phyloP scores from a whole-genome alignment of 768 basidiomycete genomes.

The Leccinum barrowsii region DNA sequence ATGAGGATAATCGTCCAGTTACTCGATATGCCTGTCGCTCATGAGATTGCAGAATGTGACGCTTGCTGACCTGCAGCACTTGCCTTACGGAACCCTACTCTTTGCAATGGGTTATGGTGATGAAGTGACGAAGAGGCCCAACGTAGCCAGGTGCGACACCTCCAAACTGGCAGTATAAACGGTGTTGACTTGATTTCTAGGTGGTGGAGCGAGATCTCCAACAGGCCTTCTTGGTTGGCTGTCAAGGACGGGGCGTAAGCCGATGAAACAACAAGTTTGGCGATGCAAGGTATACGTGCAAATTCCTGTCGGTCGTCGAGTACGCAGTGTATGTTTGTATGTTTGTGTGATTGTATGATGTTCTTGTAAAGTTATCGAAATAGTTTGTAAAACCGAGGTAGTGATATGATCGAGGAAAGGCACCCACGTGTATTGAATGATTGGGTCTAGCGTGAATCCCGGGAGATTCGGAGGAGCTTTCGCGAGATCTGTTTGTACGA shows the following conservation, averaged over 20 bases:
- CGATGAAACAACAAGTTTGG: background rate
- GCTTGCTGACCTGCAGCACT: slow-evolving; percentile 56
- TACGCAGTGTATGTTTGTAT: background rate
- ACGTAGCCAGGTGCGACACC: slow-evolving; percentile 39
- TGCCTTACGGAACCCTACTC: slow-evolving; percentile 42
- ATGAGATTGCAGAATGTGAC: slow-evolving; percentile 38
- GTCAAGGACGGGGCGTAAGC: background rate
- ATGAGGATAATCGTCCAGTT: slow-evolving; percentile 8
- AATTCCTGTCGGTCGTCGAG: background rate
- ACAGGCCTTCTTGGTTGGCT: slow-evolving; percentile 7
- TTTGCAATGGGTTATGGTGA: slow-evolving; percentile 23
- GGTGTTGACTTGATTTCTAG: slow-evolving; percentile 23
- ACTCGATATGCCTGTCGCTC: background rate
- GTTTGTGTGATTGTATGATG: background rate
- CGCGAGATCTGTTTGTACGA: background rate
- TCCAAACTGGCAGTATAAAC: too few relatives aligned
- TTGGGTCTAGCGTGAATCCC: background rate
- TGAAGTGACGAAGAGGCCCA: slow-evolving; percentile 35
- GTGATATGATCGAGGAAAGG: background rate
- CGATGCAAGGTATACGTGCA: background rate
- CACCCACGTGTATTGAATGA: background rate
- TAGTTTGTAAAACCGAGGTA: background rate
- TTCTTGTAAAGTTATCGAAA: background rate
- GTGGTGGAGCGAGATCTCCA: slow-evolving; percentile 51
- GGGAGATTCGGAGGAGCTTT: background rate